Percentiles rank a stretch among this genome's conserved stretches.
phyloP scores from a whole-genome alignment of 2,329 filamentous ascomycete genomes.

The Xylariaceae sp. region DNA sequence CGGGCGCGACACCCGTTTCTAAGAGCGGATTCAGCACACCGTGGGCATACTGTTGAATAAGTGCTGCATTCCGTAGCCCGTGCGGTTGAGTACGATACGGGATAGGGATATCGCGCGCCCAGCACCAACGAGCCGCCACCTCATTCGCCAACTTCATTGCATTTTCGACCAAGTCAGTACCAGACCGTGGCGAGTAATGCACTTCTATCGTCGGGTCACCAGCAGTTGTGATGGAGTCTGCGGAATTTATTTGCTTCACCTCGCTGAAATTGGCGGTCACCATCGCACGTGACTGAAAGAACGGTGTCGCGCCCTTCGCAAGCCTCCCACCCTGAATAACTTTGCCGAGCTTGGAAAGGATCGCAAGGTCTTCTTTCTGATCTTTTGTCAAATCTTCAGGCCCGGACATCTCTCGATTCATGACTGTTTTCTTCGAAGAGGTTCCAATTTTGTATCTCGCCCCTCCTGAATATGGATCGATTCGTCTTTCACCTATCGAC shows the following conservation, averaged over 20 bases:
- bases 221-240: slow-evolving; percentile 33
- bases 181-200: slow-evolving; percentile 29
- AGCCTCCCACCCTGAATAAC: slow-evolving; percentile 44
- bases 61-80: slow-evolving; percentile 36
- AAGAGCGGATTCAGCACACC: slow-evolving; percentile 41
- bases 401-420: slow-evolving; percentile 43
- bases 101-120: slow-evolving; percentile 54
- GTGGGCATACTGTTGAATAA: slow-evolving; percentile 37
- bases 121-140: slow-evolving; percentile 60
- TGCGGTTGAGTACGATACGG: slow-evolving; percentile 55
- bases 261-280: slow-evolving; percentile 44
- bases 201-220: slow-evolving; percentile 53
- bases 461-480: slow-evolving; percentile 24
- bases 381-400: slow-evolving; percentile 40
- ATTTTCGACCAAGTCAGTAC: slow-evolving; percentile 42
- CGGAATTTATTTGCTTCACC: slow-evolving; percentile 23
- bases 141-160: slow-evolving; percentile 63
- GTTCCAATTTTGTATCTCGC: slow-evolving; percentile 31
- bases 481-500: slow-evolving; percentile 38
- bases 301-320: slow-evolving; percentile 48
- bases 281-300: slow-evolving; percentile 43
- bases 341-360: slow-evolving; percentile 47
- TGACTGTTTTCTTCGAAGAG: slow-evolving; percentile 19
- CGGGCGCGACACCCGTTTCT: slow-evolving; percentile 32
- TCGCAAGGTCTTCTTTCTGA: slow-evolving; percentile 45